Evolutionary conservation across 2,329 filamentous ascomycete species (phyloP).

Genomic region (Neospermospora avenae): DNA sequence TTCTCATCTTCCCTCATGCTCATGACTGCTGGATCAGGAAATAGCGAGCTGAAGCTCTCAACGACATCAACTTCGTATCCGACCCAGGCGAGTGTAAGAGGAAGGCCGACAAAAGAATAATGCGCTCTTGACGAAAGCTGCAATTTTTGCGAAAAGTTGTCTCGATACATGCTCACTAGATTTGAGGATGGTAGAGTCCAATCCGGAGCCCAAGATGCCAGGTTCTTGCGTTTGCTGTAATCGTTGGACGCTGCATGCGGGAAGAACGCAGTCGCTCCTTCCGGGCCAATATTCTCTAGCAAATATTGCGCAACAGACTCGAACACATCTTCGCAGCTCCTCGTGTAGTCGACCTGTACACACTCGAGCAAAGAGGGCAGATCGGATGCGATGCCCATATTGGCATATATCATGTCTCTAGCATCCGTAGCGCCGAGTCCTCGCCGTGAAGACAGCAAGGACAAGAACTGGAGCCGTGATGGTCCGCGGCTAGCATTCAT

Average conservation of each 20-base stretch:
- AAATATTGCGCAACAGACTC: slow-evolving; percentile 2
- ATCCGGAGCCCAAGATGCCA: slow-evolving; percentile 11
- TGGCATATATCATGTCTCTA: slow-evolving; percentile 7
- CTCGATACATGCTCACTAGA: slow-evolving; percentile 5
- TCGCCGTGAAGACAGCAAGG: background rate
- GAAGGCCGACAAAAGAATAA: background rate
- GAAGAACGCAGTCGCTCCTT: slow-evolving; percentile 1
- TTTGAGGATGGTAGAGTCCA: slow-evolving; percentile 2
- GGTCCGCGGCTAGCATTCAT: slow-evolving; percentile 5
- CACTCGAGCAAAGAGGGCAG: background rate
- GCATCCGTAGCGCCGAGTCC: slow-evolving; percentile 8
- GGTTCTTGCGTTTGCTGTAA: background rate
- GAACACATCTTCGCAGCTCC: slow-evolving; percentile 1
- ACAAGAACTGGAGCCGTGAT: background rate
- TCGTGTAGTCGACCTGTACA: background rate
- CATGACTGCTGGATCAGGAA: background rate
- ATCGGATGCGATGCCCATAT: slow-evolving; percentile 4
- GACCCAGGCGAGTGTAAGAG: background rate
- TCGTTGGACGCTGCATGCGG: background rate
- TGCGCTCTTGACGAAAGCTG: background rate
- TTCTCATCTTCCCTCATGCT: background rate
- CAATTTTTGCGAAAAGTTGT: background rate
- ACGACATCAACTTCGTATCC: slow-evolving; percentile 8
- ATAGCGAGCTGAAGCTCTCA: background rate
- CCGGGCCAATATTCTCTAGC: background rate